phyloP scores from a whole-genome alignment of 495 filamentous ascomycete genomes.

The Hyaloscypha hepaticicola region DNA sequence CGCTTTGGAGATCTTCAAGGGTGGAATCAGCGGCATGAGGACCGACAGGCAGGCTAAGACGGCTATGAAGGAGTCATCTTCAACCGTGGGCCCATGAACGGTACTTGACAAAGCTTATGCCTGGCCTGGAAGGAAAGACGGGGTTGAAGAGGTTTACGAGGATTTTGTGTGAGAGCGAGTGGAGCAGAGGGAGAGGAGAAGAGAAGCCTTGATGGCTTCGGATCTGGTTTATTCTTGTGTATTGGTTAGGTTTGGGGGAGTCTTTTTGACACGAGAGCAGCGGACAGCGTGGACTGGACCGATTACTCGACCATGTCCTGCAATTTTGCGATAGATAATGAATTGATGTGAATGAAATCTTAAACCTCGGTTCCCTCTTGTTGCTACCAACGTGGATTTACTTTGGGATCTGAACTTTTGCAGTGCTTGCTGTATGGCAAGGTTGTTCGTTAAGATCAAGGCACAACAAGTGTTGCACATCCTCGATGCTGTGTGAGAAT shows the following conservation, averaged over 20 bases:
- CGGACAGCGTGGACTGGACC: neutral
- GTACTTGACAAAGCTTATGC: neutral
- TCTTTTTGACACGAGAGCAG: neutral
- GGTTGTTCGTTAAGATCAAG: neutral
- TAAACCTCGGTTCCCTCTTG: neutral
- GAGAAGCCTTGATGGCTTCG: constrained; percentile 5
- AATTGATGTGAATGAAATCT: neutral
- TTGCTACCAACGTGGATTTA: neutral
- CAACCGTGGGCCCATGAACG: constrained; percentile 17
- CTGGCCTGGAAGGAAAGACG: constrained; percentile 8
- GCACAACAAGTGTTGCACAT: neutral
- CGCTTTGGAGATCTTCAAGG: constrained; percentile 39
- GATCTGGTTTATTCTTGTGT: neutral
- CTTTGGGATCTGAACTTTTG: neutral
- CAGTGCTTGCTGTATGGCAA: neutral
- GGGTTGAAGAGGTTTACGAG: constrained; percentile 12
- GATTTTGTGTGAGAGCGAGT: constrained; percentile 1
- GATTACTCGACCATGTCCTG: neutral
- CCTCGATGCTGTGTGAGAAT: neutral
- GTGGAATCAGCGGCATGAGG: constrained; percentile 30
- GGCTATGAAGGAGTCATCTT: constrained; percentile 25
- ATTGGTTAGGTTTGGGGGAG: neutral
- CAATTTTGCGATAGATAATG: constrained; percentile 10
- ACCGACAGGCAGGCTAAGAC: constrained; percentile 29
- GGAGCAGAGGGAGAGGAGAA: neutral